Evolutionary conservation across 106 monocot genomes (phyloP).

Genomic region (Xerophyta viscosa): DNA sequence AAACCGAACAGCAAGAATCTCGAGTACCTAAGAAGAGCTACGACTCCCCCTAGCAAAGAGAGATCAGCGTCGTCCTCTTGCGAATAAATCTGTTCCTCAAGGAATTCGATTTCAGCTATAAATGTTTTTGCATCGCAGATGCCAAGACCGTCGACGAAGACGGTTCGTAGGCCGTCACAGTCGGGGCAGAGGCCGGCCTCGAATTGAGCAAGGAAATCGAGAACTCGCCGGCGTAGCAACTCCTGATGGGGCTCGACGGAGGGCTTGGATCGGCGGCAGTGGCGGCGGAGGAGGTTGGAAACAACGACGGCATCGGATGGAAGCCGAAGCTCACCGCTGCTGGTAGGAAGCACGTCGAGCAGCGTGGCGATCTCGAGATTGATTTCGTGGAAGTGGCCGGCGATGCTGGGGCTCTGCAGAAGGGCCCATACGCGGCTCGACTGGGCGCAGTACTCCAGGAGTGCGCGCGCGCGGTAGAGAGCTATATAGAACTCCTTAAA

Average conservation of each 20-base stretch:
- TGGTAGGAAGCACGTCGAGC: constrained; percentile 69
- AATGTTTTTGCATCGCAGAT: constrained; percentile 31
- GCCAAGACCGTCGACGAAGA: constrained; percentile 31
- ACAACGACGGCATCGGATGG: constrained; percentile 41
- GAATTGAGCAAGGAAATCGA: constrained; percentile 48
- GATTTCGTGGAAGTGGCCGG: constrained; percentile 70
- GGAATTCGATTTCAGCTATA: constrained; percentile 59
- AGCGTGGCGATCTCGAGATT: constrained; percentile 62
- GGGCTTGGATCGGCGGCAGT: constrained; percentile 21
- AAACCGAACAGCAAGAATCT: constrained; percentile 65
- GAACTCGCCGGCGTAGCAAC: constrained; percentile 32
- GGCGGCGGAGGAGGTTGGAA: constrained; percentile 37
- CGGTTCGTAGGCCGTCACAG: constrained; percentile 18
- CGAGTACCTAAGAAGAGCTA: constrained; percentile 63
- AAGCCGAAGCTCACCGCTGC: constrained; percentile 22
- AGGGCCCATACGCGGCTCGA: constrained; percentile 60
- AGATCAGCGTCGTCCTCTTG: constrained; percentile 61
- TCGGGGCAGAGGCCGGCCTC: constrained; percentile 34
- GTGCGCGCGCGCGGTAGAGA: constrained; percentile 41
- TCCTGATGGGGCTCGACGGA: constrained; percentile 43
- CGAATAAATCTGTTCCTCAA: constrained; percentile 63
- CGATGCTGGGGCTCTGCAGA: constrained; percentile 40
- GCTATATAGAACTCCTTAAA: constrained; percentile 81
- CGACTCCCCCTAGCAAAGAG: constrained; percentile 37
- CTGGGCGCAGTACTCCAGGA: constrained; percentile 67